phyloP scores from a whole-genome alignment of 2,329 filamentous ascomycete species.

The Diplocarpon rosae region DNA sequence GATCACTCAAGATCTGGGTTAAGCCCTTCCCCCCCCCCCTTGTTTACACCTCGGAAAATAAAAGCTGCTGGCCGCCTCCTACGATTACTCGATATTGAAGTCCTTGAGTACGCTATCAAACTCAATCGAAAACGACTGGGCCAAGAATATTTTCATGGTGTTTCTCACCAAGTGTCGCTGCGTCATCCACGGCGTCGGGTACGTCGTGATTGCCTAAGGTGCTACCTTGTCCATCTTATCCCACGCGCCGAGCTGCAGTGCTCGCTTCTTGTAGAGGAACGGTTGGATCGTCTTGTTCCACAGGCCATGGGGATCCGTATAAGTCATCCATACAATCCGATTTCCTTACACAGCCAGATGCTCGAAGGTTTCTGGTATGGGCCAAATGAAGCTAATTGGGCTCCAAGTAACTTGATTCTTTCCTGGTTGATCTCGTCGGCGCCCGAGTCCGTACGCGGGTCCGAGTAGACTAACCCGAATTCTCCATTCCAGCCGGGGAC shows the following conservation, averaged over 20 bases:
- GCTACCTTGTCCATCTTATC: constrained; percentile 38
- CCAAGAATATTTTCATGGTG: constrained; percentile 38
- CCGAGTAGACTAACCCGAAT: constrained; percentile 36
- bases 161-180: constrained; percentile 36
- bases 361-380: constrained; percentile 42
- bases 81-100: constrained; percentile 40
- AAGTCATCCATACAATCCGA: constrained; percentile 45
- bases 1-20: constrained; percentile 19
- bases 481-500: constrained; percentile 40
- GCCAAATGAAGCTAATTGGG: constrained; percentile 41
- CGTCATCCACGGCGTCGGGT: constrained; percentile 34
- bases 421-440: constrained; percentile 32
- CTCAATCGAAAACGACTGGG: constrained; percentile 40
- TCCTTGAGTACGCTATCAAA: constrained; percentile 43
- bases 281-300: constrained; percentile 41
- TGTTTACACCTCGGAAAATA: constrained; percentile 39
- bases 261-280: constrained; percentile 45
- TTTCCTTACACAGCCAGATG: constrained; percentile 50
- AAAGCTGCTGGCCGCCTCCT: constrained; percentile 37
- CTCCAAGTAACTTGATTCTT: constrained; percentile 35
- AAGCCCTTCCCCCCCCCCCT: constrained; percentile 33
- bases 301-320: constrained; percentile 30
- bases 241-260: constrained; percentile 44
- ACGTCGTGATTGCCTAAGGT: constrained; percentile 20
- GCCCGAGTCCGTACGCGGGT: constrained; percentile 23